These are phyloP conservation scores for Aspergillus terreus DNA, from an alignment of 2,329 filamentous ascomycete genomes.

Conservation along the genomic window DNA sequence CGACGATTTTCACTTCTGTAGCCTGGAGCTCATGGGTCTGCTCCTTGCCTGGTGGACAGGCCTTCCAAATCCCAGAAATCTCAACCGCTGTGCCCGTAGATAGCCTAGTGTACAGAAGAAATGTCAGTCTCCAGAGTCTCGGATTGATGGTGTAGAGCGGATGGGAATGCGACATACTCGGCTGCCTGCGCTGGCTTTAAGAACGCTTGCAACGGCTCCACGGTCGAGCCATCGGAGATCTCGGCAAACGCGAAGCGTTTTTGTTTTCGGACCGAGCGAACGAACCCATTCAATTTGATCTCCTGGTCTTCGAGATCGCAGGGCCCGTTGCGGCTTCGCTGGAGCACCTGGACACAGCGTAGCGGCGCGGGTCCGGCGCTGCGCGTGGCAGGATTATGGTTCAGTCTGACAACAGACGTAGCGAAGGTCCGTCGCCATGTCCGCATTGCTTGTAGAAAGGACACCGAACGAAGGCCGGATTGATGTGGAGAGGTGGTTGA, in stretches of 20 bases:
- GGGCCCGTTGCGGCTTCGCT: conserved; percentile 23
- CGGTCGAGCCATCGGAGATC: conserved; percentile 81
- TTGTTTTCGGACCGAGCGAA: conserved; percentile 81
- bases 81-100: conserved; percentile 77
- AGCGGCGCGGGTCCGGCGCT: conserved; percentile 19
- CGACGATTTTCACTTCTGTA: conserved; percentile 64
- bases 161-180: conserved; percentile 55
- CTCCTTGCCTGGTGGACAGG: conserved; percentile 61
- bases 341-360: conserved; percentile 39
- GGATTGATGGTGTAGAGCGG: neutral
- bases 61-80: conserved; percentile 72
- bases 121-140: neutral
- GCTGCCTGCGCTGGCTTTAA: conserved; percentile 67
- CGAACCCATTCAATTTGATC: conserved; percentile 68
- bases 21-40: conserved; percentile 82
- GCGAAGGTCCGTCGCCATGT: conserved; percentile 38
- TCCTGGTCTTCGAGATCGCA: conserved; percentile 34
- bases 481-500: conserved; percentile 1
- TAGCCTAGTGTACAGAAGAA: conserved; percentile 53
- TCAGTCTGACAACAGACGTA: conserved; percentile 34
- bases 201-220: conserved; percentile 75
- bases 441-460: conserved; percentile 30
- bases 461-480: conserved; percentile 3
- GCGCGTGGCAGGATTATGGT: conserved; percentile 16
- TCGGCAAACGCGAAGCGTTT: conserved; percentile 80